A percentile compares a stretch with the other conserved stretches of the same genome.
These are phyloP conservation scores for Termitomyces sp. DNA, from an alignment of 768 basidiomycete species.

Conservation along the genomic window DNA sequence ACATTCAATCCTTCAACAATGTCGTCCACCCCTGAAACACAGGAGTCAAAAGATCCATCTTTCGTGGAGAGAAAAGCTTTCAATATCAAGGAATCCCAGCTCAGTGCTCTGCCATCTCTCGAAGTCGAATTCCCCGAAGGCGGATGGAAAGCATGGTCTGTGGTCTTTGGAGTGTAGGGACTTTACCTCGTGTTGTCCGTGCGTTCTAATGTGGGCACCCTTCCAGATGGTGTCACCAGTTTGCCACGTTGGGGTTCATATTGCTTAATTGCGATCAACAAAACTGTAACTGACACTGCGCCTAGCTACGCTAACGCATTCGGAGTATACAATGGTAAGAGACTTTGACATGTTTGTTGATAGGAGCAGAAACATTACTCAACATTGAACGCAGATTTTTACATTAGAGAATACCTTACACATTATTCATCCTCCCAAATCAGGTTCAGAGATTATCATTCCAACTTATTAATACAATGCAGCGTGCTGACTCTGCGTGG, in stretches of 20 bases:
- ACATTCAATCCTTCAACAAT: background rate
- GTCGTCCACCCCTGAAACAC: background rate
- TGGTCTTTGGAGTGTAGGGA: constrained; percentile 22
- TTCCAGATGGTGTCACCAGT: constrained; percentile 20
- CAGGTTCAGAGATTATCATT: constrained; percentile 10
- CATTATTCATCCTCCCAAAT: constrained; percentile 21
- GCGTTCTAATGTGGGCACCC: background rate
- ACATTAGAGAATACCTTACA: constrained; percentile 21
- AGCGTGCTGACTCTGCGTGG: background rate
- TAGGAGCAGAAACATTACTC: background rate
- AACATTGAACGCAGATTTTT: constrained; percentile 16
- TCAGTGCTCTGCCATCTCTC: background rate
- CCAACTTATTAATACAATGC: background rate
- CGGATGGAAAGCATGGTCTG: constrained; percentile 21
- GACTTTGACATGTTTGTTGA: too few relatives aligned
- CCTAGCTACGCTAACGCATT: constrained; percentile 19
- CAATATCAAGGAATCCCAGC: background rate
- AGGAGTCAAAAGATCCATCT: background rate
- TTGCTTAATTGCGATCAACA: background rate
- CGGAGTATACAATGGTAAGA: constrained; percentile 19
- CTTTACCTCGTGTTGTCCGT: background rate
- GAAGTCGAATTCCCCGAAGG: constrained; percentile 16
- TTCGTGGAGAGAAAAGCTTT: background rate
- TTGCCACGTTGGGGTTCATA: constrained; percentile 21
- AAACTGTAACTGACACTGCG: background rate